These are phyloP conservation scores for Aspergillus japonicus DNA, from an alignment of 2,329 filamentous ascomycete genomes.

Conservation along the genomic window DNA sequence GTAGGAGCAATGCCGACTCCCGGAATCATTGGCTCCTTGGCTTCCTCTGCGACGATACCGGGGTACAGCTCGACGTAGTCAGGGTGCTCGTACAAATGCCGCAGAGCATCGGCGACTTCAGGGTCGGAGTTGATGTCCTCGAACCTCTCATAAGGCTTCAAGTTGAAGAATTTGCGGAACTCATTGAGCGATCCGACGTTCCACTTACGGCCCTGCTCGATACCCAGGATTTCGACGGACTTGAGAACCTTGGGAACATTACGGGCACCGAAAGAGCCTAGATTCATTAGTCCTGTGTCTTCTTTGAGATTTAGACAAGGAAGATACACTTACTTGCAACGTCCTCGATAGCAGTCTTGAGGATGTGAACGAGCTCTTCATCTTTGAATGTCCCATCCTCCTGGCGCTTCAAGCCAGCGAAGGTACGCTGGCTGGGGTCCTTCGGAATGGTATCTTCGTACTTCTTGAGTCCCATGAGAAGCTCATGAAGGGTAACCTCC, in stretches of 20 bases:
- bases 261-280: slow-evolving; percentile 67
- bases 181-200: slow-evolving; percentile 77
- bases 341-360: slow-evolving; percentile 70
- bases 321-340: slow-evolving; percentile 38
- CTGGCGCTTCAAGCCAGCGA: slow-evolving; percentile 65
- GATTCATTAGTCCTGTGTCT: slow-evolving; percentile 5
- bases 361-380: slow-evolving; percentile 70
- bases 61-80: slow-evolving; percentile 80
- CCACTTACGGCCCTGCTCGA: slow-evolving; percentile 74
- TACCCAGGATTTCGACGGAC: slow-evolving; percentile 76
- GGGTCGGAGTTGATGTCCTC: slow-evolving; percentile 82
- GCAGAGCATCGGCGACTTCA: slow-evolving; percentile 63
- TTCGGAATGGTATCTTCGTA: slow-evolving; percentile 61
- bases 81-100: slow-evolving; percentile 66
- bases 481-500: slow-evolving; percentile 58
- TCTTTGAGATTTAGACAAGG: not conserved
- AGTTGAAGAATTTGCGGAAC: slow-evolving; percentile 77
- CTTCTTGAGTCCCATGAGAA: slow-evolving; percentile 62
- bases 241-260: slow-evolving; percentile 73
- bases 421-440: slow-evolving; percentile 68
- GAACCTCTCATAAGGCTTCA: slow-evolving; percentile 73
- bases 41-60: slow-evolving; percentile 72
- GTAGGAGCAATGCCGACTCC: slow-evolving; percentile 74
- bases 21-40: slow-evolving; percentile 70
- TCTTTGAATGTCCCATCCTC: slow-evolving; percentile 70